phyloP scores from a whole-genome alignment of 495 filamentous ascomycete species.

The Tuber borchii region DNA sequence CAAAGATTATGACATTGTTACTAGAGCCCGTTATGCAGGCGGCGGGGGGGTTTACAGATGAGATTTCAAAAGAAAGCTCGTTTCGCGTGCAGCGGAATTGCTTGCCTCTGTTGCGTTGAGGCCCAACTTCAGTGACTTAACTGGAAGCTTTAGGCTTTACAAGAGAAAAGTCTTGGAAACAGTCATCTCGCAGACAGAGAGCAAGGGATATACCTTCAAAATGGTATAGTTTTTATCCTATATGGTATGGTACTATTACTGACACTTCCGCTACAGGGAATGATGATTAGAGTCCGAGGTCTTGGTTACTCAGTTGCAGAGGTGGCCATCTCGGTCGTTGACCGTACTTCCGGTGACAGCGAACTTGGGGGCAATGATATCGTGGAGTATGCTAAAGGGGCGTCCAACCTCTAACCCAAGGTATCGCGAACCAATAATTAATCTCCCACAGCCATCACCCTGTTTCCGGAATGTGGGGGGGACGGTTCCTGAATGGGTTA shows the following conservation, averaged over 20 bases:
- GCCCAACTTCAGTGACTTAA: constrained; percentile 93
- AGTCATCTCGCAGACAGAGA: constrained; percentile 81
- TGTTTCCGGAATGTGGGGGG: too few relatives aligned
- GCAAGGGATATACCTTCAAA: constrained; percentile 96
- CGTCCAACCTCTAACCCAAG: constrained; percentile 79
- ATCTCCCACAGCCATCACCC: too few relatives aligned
- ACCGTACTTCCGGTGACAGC: constrained; percentile 88
- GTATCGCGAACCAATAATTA: constrained; percentile 48
- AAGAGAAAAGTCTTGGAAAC: constrained; percentile 83
- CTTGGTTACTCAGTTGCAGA: constrained; percentile 87
- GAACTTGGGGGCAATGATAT: constrained; percentile 94
- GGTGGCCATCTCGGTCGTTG: constrained; percentile 92
- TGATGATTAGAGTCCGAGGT: constrained; percentile 76
- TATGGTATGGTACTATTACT: neutral
- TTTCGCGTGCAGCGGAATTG: constrained; percentile 83
- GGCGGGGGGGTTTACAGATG: constrained; percentile 92
- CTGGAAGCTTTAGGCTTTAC: constrained; percentile 88
- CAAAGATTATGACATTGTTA: constrained; percentile 86
- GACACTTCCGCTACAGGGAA: constrained; percentile 6
- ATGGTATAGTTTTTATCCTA: constrained; percentile 56
- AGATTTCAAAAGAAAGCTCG: constrained; percentile 93
- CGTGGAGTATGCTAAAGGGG: constrained; percentile 90
- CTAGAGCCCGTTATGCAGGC: constrained; percentile 85
- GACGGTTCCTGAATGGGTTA: too few relatives aligned
- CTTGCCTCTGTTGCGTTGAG: constrained; percentile 90